Evolutionary conservation across 495 filamentous ascomycete genomes (phyloP).

Genomic region (Lophiostoma macrostomum): DNA sequence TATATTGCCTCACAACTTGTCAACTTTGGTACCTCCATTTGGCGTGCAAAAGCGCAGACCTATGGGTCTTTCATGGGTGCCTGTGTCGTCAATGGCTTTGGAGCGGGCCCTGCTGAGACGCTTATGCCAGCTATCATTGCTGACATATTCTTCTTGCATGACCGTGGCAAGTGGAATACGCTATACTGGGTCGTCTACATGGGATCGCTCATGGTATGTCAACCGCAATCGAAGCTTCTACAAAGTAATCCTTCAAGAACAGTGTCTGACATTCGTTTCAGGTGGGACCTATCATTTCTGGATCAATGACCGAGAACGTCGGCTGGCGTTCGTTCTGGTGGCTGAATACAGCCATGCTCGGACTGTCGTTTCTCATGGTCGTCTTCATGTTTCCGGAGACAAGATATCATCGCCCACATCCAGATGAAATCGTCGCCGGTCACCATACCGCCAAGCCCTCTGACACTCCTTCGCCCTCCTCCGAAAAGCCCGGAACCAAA

Average conservation of each 20-base stretch:
- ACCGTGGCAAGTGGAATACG: constrained; percentile 63
- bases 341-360: constrained; percentile 53
- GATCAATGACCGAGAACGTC: constrained; percentile 54
- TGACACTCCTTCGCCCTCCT: constrained; percentile 16
- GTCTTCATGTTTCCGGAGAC: constrained; percentile 62
- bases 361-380: constrained; percentile 46
- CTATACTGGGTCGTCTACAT: constrained; percentile 60
- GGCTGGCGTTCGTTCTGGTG: constrained; percentile 60
- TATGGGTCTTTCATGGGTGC: constrained; percentile 62
- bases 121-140: constrained; percentile 62
- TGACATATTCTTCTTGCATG: constrained; percentile 66
- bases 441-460: neutral
- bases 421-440: constrained; percentile 32
- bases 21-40: constrained; percentile 56
- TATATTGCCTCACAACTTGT: constrained; percentile 55
- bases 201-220: constrained; percentile 43
- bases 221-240: neutral
- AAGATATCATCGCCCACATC: constrained; percentile 52
- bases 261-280: neutral
- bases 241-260: neutral
- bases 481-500: constrained; percentile 12
- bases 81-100: constrained; percentile 58
- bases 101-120: constrained; percentile 57
- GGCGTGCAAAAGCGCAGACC: constrained; percentile 56
- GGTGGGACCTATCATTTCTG: constrained; percentile 57